These are phyloP conservation scores for Quercus rubra DNA, from an alignment of 306 rosid genomes.

Conservation along the genomic window DNA sequence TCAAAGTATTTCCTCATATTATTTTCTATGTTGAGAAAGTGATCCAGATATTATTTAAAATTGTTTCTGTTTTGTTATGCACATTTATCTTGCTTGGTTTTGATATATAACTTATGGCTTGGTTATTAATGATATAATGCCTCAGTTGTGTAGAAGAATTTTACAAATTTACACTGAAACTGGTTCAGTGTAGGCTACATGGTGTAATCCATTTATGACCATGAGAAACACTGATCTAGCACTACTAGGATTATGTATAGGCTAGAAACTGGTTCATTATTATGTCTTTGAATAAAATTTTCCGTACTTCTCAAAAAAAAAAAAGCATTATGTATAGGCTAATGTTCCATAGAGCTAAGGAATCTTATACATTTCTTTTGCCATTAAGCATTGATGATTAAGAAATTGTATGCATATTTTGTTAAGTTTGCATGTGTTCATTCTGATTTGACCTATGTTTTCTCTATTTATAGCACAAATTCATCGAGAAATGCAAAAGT, in stretches of 20 bases:
- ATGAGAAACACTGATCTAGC: not conserved
- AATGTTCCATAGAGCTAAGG: not conserved
- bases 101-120: too few species aligned
- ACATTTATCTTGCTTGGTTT: not conserved
- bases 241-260: not conserved
- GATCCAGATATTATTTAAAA: not conserved
- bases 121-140: too few species aligned
- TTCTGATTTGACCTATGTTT: slow-evolving; percentile 26
- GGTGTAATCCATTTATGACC: not conserved
- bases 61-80: not conserved
- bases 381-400: not conserved
- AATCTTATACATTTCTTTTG: not conserved
- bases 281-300: too few species aligned
- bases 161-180: not conserved
- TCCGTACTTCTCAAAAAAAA: too few species aligned
- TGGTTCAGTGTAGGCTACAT: not conserved
- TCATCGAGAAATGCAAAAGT: slow-evolving; percentile 84
- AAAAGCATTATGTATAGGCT: not conserved
- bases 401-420: slow-evolving; percentile 7
- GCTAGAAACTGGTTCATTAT: not conserved
- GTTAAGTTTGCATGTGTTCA: slow-evolving; percentile 22
- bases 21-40: not conserved
- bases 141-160: not conserved
- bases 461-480: slow-evolving; percentile 70
- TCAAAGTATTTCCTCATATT: not conserved